Evolutionary conservation across 768 basidiomycete genomes (phyloP).

Genomic region (Cystofilobasidium capitatum): DNA sequence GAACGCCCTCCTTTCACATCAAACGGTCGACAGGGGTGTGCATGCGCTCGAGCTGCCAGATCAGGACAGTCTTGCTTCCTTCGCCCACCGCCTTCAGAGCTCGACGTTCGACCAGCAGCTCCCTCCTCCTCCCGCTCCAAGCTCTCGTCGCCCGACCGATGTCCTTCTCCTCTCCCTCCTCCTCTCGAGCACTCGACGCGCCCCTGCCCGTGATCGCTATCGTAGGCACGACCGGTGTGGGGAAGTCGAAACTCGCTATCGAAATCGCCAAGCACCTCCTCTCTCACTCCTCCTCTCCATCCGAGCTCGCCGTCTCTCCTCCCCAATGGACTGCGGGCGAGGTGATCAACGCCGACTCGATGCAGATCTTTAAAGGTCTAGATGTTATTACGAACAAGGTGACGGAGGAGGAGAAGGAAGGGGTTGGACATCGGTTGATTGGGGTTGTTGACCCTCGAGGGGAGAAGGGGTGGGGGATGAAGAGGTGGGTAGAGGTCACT

Average conservation of each 20-base stretch:
- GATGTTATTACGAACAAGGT: slow-evolving; percentile 93
- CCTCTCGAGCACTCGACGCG: no score
- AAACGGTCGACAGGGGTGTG: no score
- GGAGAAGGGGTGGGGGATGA: slow-evolving; percentile 43
- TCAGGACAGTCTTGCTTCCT: no score
- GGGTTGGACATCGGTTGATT: slow-evolving; percentile 82
- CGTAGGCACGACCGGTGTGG: slow-evolving; percentile 87
- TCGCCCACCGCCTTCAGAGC: no score
- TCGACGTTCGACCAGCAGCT: no score
- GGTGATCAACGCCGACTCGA: slow-evolving; percentile 90
- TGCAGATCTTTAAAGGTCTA: slow-evolving; percentile 90
- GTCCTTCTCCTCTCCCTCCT: no score
- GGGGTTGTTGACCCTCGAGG: slow-evolving; percentile 75
- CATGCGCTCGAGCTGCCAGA: no score
- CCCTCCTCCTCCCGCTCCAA: no score
- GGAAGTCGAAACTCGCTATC: slow-evolving; percentile 85
- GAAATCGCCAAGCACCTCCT: slow-evolving; percentile 54
- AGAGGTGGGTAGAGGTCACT: slow-evolving; percentile 70
- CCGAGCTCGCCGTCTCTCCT: slow-evolving; percentile 47
- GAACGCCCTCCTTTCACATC: no score
- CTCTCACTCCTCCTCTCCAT: not conserved
- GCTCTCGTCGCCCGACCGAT: no score
- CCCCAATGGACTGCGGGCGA: slow-evolving; percentile 40
- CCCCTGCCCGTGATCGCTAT: slow-evolving; percentile 57
- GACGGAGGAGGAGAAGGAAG: slow-evolving; percentile 60